phyloP scores from a whole-genome alignment of 1,284 basidiomycete genomes.

The Microbotryomycetes sp. region DNA sequence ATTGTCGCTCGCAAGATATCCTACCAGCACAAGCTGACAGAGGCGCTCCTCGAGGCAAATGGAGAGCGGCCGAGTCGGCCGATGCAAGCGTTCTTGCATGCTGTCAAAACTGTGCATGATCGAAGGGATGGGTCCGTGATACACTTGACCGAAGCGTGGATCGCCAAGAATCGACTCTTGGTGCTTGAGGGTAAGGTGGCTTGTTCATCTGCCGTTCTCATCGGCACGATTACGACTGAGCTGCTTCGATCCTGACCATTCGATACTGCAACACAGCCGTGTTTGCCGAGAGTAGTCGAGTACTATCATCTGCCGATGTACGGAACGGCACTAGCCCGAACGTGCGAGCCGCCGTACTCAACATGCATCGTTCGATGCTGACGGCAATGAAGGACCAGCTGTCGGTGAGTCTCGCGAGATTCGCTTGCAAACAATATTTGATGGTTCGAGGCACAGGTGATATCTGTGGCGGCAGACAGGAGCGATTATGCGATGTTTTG shows the following conservation, averaged over 20 bases:
- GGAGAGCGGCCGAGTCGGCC: neutral
- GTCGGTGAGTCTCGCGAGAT: conserved; percentile 3
- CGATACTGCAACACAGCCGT: neutral
- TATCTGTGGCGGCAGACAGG: conserved; percentile 2
- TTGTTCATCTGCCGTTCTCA: neutral
- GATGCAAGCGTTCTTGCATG: conserved; percentile 11
- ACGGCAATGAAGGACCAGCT: conserved; percentile 29
- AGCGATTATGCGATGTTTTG: conserved; percentile 6
- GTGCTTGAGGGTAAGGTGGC: conserved; percentile 23
- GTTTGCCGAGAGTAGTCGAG: conserved; percentile 9
- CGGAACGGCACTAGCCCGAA: too few species aligned
- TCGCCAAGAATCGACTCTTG: conserved; percentile 12
- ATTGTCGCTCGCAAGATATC: conserved; percentile 51
- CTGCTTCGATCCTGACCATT: too few species aligned
- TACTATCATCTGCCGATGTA: neutral
- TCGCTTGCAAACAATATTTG: neutral
- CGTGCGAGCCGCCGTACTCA: conserved; percentile 11
- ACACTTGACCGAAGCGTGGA: conserved; percentile 11
- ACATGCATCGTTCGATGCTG: conserved; percentile 21
- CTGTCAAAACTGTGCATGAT: conserved; percentile 5
- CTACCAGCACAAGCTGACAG: conserved; percentile 48
- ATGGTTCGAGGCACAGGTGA: neutral
- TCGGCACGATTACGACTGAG: neutral
- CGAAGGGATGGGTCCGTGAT: neutral
- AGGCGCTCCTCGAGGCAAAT: conserved; percentile 8